Evolutionary conservation across 73 alveolate species (phyloP).

Genomic region (Paramecium octaurelia): DNA sequence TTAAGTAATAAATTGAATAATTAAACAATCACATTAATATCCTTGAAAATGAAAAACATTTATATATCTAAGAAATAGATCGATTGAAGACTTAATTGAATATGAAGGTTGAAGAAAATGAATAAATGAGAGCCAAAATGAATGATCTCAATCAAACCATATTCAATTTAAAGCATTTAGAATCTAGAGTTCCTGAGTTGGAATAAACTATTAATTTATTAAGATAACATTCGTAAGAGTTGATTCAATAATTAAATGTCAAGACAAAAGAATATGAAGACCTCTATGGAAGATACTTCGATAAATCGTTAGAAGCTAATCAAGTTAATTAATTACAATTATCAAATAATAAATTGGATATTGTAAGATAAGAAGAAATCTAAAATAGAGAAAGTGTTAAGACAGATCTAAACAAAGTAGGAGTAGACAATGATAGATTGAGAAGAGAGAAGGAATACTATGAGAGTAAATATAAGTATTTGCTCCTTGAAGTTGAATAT

Average conservation of each 20-base stretch:
- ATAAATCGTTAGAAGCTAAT: not conserved
- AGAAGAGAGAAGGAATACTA: not conserved
- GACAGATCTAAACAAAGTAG: not conserved
- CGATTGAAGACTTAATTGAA: not conserved
- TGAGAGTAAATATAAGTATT: slow-evolving; percentile 39
- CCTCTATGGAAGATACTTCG: not conserved
- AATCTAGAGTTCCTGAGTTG: slow-evolving; percentile 9
- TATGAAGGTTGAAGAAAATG: not conserved
- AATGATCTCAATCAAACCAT: not conserved
- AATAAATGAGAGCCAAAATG: not conserved
- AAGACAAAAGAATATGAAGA: slow-evolving; percentile 16
- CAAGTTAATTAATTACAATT: not conserved
- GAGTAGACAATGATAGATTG: not conserved
- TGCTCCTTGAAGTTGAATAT: slow-evolving; percentile 16
- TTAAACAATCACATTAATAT: not conserved
- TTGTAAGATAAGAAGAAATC: not conserved
- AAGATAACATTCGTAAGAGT: not conserved
- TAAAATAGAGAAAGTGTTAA: slow-evolving; percentile 15
- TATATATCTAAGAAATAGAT: slow-evolving; percentile 2
- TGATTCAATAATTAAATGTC: not conserved
- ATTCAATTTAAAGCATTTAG: not conserved
- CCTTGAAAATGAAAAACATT: not conserved
- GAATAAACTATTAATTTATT: slow-evolving; percentile 7
- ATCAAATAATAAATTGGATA: slow-evolving; percentile 6
- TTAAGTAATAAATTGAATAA: not conserved